These are phyloP conservation scores for Silene noctiflora DNA, from an alignment of 179 eudicot species.

Conservation along the genomic window DNA sequence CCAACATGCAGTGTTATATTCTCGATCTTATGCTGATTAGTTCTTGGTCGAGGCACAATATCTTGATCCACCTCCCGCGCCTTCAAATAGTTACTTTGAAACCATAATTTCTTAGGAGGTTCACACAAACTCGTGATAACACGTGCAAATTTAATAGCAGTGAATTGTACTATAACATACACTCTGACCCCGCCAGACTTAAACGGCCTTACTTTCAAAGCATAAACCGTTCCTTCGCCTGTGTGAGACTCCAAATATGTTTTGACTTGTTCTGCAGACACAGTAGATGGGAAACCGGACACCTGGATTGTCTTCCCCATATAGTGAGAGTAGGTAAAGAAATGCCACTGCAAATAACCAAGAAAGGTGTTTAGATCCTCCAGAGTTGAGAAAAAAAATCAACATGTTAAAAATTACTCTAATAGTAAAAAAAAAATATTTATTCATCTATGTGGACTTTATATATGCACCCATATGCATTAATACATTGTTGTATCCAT, in stretches of 20 bases:
- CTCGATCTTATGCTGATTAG: constrained; percentile 37
- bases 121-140: constrained; percentile 26
- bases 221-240: constrained; percentile 59
- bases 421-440: no score
- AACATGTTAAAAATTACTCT: no score
- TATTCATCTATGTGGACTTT: no score
- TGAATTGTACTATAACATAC: constrained; percentile 68
- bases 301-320: constrained; percentile 76
- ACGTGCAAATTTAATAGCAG: constrained; percentile 31
- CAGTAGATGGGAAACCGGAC: constrained; percentile 59
- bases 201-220: constrained; percentile 58
- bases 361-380: not conserved
- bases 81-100: constrained; percentile 51
- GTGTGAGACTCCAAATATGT: constrained; percentile 49
- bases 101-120: constrained; percentile 44
- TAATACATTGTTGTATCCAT: no score
- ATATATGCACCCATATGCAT: not conserved
- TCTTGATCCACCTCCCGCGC: constrained; percentile 40
- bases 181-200: constrained; percentile 41
- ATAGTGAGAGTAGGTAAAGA: not conserved
- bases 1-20: constrained; percentile 51
- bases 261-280: constrained; percentile 44
- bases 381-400: not conserved
- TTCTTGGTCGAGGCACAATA: constrained; percentile 55
- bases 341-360: constrained; percentile 26